A percentile compares a stretch with the other conserved stretches of the same genome.
phyloP scores from a whole-genome alignment of 2,329 filamentous ascomycete genomes.

The Phaeosphaeriaceae sp. region DNA sequence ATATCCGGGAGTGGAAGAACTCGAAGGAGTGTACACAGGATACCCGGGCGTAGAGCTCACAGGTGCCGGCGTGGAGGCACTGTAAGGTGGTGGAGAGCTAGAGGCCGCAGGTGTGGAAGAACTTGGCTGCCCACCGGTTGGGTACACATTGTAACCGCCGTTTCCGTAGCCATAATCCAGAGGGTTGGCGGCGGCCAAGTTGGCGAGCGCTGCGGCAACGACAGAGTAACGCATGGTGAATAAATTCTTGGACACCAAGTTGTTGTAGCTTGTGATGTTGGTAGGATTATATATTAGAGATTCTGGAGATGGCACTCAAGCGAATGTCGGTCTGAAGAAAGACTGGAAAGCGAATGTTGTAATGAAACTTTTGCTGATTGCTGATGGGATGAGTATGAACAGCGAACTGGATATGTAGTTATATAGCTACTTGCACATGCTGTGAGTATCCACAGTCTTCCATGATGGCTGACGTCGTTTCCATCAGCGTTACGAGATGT shows the following conservation, averaged over 20 bases:
- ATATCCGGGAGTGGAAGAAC: conserved; percentile 7
- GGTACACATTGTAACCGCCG: conserved; percentile 19
- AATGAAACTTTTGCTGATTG: conserved; percentile 28
- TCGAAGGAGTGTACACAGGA: conserved; percentile 5
- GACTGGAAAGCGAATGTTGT: conserved; percentile 40
- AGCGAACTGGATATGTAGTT: conserved; percentile 20
- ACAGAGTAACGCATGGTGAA: conserved; percentile 44
- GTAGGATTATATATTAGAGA: conserved; percentile 32
- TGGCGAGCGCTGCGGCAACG: conserved; percentile 38
- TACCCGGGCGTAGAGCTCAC: background rate
- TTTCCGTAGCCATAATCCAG: conserved; percentile 25
- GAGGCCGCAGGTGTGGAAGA: conserved; percentile 4
- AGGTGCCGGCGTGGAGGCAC: background rate
- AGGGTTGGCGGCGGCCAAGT: conserved; percentile 39
- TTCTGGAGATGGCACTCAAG: conserved; percentile 34
- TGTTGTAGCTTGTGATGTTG: conserved; percentile 9
- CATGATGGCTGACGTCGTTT: conserved; percentile 33
- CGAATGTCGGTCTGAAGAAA: conserved; percentile 39
- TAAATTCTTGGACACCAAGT: conserved; percentile 2
- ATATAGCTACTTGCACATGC: conserved; percentile 31
- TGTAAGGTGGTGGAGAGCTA: conserved; percentile 7
- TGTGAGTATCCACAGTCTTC: conserved; percentile 26
- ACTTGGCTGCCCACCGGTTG: conserved; percentile 13
- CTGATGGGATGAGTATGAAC: conserved; percentile 27
- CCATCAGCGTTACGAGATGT: conserved; percentile 31